phyloP scores from a whole-genome alignment of 2,329 filamentous ascomycete species.

The Calonectria fujianensis region DNA sequence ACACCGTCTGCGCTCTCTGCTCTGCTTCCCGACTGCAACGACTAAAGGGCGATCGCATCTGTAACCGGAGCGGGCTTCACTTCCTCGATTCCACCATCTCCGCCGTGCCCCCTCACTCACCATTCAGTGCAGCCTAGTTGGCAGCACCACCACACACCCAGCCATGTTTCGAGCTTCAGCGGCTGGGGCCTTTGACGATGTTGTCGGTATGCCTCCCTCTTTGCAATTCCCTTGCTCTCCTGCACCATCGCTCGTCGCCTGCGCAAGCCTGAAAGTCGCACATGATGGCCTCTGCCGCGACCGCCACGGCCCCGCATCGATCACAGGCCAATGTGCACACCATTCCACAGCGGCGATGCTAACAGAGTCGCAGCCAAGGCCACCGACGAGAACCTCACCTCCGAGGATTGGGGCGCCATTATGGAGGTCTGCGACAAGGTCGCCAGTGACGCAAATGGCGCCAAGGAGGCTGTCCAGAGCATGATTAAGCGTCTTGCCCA shows the following conservation, averaged over 20 bases:
- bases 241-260: not conserved
- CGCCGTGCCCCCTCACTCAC: constrained; percentile 11
- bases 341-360: constrained; percentile 36
- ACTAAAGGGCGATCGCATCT: constrained; percentile 10
- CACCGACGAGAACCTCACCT: constrained; percentile 98
- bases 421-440: constrained; percentile 79
- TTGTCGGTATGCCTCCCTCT: constrained; percentile 70
- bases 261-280: not conserved
- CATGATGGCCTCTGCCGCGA: not conserved
- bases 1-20: not conserved
- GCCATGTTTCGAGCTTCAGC: constrained; percentile 77
- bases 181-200: constrained; percentile 75
- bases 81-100: constrained; percentile 29
- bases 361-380: constrained; percentile 75
- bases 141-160: constrained; percentile 51
- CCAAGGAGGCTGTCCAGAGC: constrained; percentile 90
- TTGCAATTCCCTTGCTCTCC: not conserved
- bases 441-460: constrained; percentile 71
- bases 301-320: constrained; percentile 12
- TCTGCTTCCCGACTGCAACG: not conserved
- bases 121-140: constrained; percentile 35
- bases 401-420: constrained; percentile 81
- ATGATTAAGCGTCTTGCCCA: constrained; percentile 95
- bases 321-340: constrained; percentile 5
- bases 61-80: constrained; percentile 1